Percentiles rank a stretch among this genome's conserved stretches.
phyloP scores from a whole-genome alignment of 2,329 filamentous ascomycete genomes.

The Chaetomium sp. region DNA sequence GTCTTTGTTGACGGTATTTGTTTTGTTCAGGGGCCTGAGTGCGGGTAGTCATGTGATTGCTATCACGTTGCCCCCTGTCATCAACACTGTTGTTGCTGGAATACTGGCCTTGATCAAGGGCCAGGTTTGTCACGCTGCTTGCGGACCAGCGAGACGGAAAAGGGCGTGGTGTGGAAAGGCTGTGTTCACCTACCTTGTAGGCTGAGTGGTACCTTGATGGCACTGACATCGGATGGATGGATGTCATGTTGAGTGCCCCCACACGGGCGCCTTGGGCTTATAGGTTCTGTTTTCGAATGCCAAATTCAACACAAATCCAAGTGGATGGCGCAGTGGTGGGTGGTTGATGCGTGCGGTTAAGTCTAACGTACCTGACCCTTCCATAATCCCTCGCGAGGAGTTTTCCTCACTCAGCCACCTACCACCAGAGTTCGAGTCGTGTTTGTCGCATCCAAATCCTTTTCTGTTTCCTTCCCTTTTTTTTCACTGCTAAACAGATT shows the following conservation, averaged over 20 bases:
- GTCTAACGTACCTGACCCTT: neutral
- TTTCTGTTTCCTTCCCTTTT: slow-evolving; percentile 32
- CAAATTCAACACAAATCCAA: neutral
- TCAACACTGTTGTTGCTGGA: slow-evolving; percentile 66
- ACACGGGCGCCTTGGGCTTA: neutral
- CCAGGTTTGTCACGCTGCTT: slow-evolving; percentile 38
- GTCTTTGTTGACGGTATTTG: neutral
- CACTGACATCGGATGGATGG: neutral
- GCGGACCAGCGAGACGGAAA: too few relatives aligned
- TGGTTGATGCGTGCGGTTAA: slow-evolving; percentile 13
- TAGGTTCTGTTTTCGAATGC: neutral
- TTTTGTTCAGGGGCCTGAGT: slow-evolving; percentile 41
- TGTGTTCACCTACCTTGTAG: too few relatives aligned
- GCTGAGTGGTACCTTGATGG: too few relatives aligned
- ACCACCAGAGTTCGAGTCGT: slow-evolving; percentile 2
- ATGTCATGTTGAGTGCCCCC: neutral
- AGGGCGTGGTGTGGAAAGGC: too few relatives aligned
- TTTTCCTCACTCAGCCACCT: slow-evolving; percentile 7
- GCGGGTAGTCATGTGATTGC: slow-evolving; percentile 52
- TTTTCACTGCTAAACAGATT: too few relatives aligned
- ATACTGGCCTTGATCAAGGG: slow-evolving; percentile 59
- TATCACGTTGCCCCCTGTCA: slow-evolving; percentile 61
- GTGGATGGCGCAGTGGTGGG: slow-evolving; percentile 16
- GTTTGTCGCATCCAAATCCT: neutral
- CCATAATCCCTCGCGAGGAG: slow-evolving; percentile 10